Evolutionary conservation across 305 asterid genomes (phyloP), one percentile per base, ranked within the genome.

Genomic region (Solanum hybrid): DNA sequence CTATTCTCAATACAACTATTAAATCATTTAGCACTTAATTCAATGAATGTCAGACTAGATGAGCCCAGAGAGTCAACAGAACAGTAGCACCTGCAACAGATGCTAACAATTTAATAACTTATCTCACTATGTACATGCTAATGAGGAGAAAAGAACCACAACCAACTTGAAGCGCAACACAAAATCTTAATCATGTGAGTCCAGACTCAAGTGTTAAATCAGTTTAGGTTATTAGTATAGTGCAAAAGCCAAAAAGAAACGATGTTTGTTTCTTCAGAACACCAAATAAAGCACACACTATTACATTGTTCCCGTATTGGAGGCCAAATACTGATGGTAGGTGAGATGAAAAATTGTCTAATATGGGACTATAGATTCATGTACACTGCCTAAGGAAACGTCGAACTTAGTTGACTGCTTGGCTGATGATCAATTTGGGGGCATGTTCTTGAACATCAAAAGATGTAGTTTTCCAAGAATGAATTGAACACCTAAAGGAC

Each of bases 1-100:
- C 94, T 79, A 90, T 90, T 90, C 94, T 93, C 94, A 77, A 26
- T 88, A 86, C 24, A 35, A 42, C 92, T 91, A 89, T 82, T 93
- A 90, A 89, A 91, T 79, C 88, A 92, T 87, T 85, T 76, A 64
- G 87, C 87, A 89, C 92, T 24, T 60, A 77, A 78, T 37, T 88
- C 85, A n/a, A n/a, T 7, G 32, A 88, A 77, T 56, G 79, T 78
- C 93, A 91, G 29, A 90, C 88, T 64, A 36, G 76, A 64, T 80
- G 91, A 90, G 88, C 91, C 76, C 82, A 86, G 78, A 77, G 88
- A 72, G 20, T 87, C 88, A 88, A 87, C 90, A 89, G 90, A 35
- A 66, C 73, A 88, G 82, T 32, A 79, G 75, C 75, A 46, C 90
- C 95, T 94, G 94, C 91, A 91, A 2, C 66, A 20, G 34, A 89